A percentile compares a stretch with the other conserved stretches of the same genome.
Evolutionary conservation across 805 yeast species (phyloP).

Genomic region (Candida koratica): DNA sequence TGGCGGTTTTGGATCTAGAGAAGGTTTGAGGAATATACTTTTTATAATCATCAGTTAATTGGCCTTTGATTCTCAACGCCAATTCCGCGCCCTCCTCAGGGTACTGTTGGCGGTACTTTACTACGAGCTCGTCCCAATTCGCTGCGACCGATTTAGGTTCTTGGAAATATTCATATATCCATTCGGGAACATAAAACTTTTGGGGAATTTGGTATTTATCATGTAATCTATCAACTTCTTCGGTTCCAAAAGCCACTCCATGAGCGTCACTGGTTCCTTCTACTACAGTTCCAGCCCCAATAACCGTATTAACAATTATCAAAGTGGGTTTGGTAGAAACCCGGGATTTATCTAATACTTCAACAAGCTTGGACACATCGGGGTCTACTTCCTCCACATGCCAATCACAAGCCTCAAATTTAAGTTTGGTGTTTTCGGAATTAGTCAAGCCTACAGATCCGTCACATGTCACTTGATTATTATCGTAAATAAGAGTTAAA

Average conservation of each 20-base stretch:
- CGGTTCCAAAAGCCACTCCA: constrained; percentile 33
- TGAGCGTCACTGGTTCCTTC: constrained; percentile 30
- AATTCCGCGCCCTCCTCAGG: constrained; percentile 27
- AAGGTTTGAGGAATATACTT: constrained; percentile 17
- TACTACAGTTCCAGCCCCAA: constrained; percentile 30
- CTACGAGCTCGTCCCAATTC: constrained; percentile 23
- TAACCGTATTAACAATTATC: constrained; percentile 29
- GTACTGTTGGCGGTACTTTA: constrained; percentile 18
- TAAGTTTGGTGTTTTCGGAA: constrained; percentile 29
- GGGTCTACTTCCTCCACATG: constrained; percentile 35
- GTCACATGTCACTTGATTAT: constrained; percentile 36
- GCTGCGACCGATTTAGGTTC: constrained; percentile 17
- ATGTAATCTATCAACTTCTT: constrained; percentile 22
- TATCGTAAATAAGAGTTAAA: constrained; percentile 33
- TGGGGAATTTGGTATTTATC: constrained; percentile 18
- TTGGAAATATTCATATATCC: constrained; percentile 27
- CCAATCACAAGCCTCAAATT: constrained; percentile 34
- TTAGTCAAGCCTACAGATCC: constrained; percentile 33
- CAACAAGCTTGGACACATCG: constrained; percentile 25
- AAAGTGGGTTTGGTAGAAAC: constrained; percentile 31
- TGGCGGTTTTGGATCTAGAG: constrained; percentile 20
- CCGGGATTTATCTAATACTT: constrained; percentile 32
- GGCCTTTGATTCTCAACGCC: constrained; percentile 22
- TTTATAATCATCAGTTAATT: constrained; percentile 25
- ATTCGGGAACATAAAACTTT: constrained; percentile 21